These are phyloP conservation scores for Tuber melanosporum DNA, from an alignment of 495 filamentous ascomycete species.

Conservation along the genomic window DNA sequence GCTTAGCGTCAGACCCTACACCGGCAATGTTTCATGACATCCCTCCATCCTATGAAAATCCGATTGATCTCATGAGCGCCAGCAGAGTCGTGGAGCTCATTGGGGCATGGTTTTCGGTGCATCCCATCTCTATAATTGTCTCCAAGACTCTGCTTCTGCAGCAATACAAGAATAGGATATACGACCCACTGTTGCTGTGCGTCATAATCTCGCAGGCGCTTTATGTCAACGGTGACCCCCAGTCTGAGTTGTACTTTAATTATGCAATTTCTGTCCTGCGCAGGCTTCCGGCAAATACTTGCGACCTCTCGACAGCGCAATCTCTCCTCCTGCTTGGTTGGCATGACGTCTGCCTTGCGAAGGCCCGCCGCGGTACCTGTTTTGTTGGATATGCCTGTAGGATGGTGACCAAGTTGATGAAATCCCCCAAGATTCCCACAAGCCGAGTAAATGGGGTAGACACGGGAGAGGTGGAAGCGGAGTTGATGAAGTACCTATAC, in stretches of 20 bases:
- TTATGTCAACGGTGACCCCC: not conserved
- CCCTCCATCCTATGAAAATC: not conserved
- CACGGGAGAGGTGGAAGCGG: not conserved
- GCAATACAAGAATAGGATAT: slow-evolving; percentile 1
- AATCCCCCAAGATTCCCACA: slow-evolving; percentile 1
- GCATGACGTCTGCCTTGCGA: not conserved
- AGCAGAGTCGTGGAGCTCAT: not conserved
- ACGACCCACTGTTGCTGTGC: not conserved
- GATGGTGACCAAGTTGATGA: slow-evolving; percentile 1
- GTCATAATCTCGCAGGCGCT: slow-evolving; percentile 5
- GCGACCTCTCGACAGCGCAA: not conserved
- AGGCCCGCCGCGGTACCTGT: not conserved
- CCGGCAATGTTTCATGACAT: not conserved
- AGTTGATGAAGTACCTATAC: slow-evolving; percentile 1
- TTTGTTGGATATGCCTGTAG: not conserved
- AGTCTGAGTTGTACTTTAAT: not conserved
- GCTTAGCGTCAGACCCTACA: not conserved
- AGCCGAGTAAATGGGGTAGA: not conserved
- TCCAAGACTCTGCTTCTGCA: not conserved
- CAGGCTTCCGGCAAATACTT: slow-evolving; percentile 1
- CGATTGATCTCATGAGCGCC: not conserved
- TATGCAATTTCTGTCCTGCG: not conserved
- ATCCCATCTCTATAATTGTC: not conserved
- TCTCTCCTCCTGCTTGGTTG: not conserved
- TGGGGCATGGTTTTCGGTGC: slow-evolving; percentile 1